phyloP scores from a whole-genome alignment of 441 rosid species.

The Erodium moschatum region DNA sequence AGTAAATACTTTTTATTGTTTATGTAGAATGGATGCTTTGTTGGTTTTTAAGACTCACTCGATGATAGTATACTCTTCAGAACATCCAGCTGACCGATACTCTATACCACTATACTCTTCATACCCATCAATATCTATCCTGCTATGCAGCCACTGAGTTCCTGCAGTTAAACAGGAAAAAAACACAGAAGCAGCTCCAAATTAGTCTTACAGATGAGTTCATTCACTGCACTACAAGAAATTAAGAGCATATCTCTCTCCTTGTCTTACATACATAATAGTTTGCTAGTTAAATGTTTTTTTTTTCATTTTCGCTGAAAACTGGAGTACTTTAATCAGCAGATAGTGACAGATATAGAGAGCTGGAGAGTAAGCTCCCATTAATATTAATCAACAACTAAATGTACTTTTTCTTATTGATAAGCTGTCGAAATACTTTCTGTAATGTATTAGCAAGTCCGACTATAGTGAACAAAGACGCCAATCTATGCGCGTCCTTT shows the following conservation, averaged over 20 bases:
- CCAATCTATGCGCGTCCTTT: not conserved
- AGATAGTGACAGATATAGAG: too few relatives aligned
- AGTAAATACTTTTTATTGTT: too few relatives aligned
- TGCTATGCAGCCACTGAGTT: conserved; percentile 84
- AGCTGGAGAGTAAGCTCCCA: too few relatives aligned
- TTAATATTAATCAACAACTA: too few relatives aligned
- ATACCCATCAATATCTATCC: conserved; percentile 67
- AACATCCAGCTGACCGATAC: conserved; percentile 86
- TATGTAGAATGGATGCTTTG: not conserved
- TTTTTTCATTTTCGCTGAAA: too few relatives aligned
- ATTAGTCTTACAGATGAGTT: not conserved
- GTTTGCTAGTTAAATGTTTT: too few relatives aligned
- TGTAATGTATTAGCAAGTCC: not conserved
- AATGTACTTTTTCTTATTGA: not conserved
- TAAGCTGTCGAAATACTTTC: not conserved
- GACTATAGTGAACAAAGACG: not conserved
- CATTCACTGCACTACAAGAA: not conserved
- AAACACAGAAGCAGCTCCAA: conserved; percentile 1
- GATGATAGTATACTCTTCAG: conserved; percentile 63
- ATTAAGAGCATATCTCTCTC: too few relatives aligned
- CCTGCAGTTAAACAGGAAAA: conserved; percentile 34
- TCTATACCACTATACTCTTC: conserved; percentile 88
- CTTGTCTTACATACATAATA: too few relatives aligned
- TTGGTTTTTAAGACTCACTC: conserved; percentile 42
- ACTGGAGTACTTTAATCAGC: too few relatives aligned